These are phyloP conservation scores for Zasmidium angulare DNA, from an alignment of 2,329 filamentous ascomycete species.

Conservation along the genomic window DNA sequence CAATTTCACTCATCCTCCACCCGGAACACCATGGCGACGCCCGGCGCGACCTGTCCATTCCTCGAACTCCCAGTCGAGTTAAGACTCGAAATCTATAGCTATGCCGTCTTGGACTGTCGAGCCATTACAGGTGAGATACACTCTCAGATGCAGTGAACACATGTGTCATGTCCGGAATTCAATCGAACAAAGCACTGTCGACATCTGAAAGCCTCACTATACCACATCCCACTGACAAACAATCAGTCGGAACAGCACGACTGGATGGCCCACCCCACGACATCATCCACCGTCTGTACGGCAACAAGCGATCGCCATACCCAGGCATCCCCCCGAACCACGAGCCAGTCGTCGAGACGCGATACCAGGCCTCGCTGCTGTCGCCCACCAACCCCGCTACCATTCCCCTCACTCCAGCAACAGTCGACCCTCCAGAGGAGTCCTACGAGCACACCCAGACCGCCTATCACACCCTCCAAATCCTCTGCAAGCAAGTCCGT, in stretches of 20 bases:
- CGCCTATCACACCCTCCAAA: conserved; percentile 18
- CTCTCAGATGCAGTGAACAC: background rate
- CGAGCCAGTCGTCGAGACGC: conserved; percentile 35
- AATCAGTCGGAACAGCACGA: conserved; percentile 36
- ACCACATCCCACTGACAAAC: background rate
- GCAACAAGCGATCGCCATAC: conserved; percentile 25
- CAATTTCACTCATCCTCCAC: background rate
- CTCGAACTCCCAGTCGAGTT: conserved; percentile 41
- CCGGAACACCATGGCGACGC: background rate
- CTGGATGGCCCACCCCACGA: conserved; percentile 34
- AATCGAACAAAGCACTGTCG: background rate
- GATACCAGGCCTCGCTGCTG: conserved; percentile 37
- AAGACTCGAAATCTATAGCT: conserved; percentile 44
- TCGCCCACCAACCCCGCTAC: conserved; percentile 30
- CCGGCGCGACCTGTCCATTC: conserved; percentile 22
- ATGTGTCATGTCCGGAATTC: background rate
- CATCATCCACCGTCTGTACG: conserved; percentile 32
- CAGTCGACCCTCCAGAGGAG: conserved; percentile 11
- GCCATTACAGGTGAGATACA: conserved; percentile 32
- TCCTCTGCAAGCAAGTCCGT: conserved; percentile 36
- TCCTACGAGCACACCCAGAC: conserved; percentile 13
- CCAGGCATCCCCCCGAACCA: conserved; percentile 40
- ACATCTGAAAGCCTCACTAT: background rate
- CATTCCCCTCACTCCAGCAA: conserved; percentile 15
- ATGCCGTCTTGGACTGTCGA: conserved; percentile 37